phyloP scores from a whole-genome alignment of 2,329 filamentous ascomycete genomes.

The Fusarium sterilihyphosum region DNA sequence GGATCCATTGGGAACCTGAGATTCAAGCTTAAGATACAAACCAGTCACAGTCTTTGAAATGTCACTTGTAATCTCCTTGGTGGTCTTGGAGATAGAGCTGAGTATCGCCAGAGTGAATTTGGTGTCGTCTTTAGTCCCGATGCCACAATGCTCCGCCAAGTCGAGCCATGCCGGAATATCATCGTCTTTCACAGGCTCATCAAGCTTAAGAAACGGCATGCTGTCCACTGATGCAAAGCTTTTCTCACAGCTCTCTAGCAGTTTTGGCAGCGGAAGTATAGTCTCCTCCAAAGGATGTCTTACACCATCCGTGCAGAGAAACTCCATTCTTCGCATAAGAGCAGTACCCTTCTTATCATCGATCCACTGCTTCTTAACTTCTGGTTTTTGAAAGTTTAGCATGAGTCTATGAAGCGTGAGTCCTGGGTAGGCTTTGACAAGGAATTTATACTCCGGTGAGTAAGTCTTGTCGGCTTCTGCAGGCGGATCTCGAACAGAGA shows the following conservation, averaged over 20 bases:
- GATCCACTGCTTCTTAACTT: not conserved
- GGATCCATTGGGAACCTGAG: not conserved
- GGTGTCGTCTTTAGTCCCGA: not conserved
- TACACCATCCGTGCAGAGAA: not conserved
- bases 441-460: not conserved
- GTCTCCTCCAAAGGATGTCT: not conserved
- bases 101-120: not conserved
- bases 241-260: not conserved
- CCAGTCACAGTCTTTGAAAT: not conserved
- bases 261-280: not conserved
- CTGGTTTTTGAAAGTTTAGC: not conserved
- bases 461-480: not conserved
- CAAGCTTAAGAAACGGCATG: not conserved
- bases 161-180: not conserved
- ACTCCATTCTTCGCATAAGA: not conserved
- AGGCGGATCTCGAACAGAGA: not conserved
- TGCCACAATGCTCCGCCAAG: not conserved
- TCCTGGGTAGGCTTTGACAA: not conserved
- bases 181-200: not conserved
- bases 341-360: not conserved
- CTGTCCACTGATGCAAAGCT: not conserved
- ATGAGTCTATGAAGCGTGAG: not conserved
- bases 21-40: not conserved
- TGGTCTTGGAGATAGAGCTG: not conserved
- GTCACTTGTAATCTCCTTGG: accelerated